Evolutionary conservation across 306 rosid species (phyloP), one percentile per base, ranked within the genome.

Genomic region (Pyrus betulifolia): DNA sequence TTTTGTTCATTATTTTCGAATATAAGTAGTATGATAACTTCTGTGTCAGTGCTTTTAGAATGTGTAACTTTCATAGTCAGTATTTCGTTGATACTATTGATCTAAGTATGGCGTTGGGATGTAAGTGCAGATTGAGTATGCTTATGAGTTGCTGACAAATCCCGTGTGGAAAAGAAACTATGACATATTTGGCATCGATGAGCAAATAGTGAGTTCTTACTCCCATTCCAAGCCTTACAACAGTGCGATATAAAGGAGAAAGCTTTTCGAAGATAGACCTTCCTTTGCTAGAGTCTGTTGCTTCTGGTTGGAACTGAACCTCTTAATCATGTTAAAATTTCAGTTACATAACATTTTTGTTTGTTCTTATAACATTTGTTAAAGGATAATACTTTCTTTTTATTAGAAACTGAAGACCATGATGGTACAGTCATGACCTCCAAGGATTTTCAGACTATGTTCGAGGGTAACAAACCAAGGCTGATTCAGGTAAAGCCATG

Each of bases 111-210:
- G 23, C 23, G 1, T 40, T 52, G 12, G 6, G 22, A 38, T 27
- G 57, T 74, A 25, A 75, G 82, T 84, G 76, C 93, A 92, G 96
- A 77, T 95, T 83, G 93, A 74, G 76, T 92, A 92, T 90, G 98
- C 98, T 67, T 92, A 90, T 38, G 99, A 95, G 84, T 80, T 95
- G 91, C 89, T 95, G 83, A 87, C 76, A 38, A 92, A 95, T 77
- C 88, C 92, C 6, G 33, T 79, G 8, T 88, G 97, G 97, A 95
- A 95, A 86, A 91, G 87, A 70, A 89, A 90, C 87, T 92, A 95
- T 28, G 97, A 95, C 77, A 42, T 87, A 59, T 95, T 88, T 78
- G 96, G 91, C 70, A 79, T 95, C 21, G 97, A 89, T 46, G 99
- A 92, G 83, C 93, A 92, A 59, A 71, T 77, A 33, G 99, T 95